Evolutionary conservation across 306 rosid genomes (phyloP), one percentile per base, ranked within the genome.

Genomic region (Acacia melanoxylon): DNA sequence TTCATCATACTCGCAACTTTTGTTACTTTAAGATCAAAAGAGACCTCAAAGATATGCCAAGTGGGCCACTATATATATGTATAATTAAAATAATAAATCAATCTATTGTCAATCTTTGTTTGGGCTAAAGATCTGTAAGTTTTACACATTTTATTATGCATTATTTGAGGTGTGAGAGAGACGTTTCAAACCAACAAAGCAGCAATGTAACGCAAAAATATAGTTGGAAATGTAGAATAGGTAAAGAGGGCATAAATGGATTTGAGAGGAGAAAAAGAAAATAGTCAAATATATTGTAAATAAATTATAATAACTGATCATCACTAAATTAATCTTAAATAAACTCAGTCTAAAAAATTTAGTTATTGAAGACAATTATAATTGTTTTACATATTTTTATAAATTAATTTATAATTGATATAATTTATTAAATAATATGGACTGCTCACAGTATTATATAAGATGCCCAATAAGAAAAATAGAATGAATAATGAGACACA

Each of bases 11-110:
- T 86, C 68, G 84, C 70, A 82, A 89, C 94, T 86, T 89, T 92
- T 88, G 62, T 87, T 85, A 85, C 98, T 92, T 92, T 94, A 91
- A 83, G 94, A 94, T 92, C 90, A 83, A 92, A 89, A 89, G 84
- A 81, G 54, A 86, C 59, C 90, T 84, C 86, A 77, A 84, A 88
- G 86, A 70, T 82, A 81, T 83, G 74, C 79, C 69, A 78, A 86
- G 86, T 88, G 94, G 93, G 88, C 85, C 91, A 82, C 65, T 37
- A 58, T 37, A 35, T 10, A 24, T 12, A 61, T 6, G 29, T 8
- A 56, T 8, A 56, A 11, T 10, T 48, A 14, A 3, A 48, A 48
- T 52, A 56, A 62, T 27, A 13, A 27, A 62, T 62, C 40, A 62
- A 27, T 62, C 14, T 3, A 9, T 58, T 20, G 31, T 27, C 14